Evolutionary conservation across 2,329 filamentous ascomycete species (phyloP).

Genomic region (Volutella citrinella): DNA sequence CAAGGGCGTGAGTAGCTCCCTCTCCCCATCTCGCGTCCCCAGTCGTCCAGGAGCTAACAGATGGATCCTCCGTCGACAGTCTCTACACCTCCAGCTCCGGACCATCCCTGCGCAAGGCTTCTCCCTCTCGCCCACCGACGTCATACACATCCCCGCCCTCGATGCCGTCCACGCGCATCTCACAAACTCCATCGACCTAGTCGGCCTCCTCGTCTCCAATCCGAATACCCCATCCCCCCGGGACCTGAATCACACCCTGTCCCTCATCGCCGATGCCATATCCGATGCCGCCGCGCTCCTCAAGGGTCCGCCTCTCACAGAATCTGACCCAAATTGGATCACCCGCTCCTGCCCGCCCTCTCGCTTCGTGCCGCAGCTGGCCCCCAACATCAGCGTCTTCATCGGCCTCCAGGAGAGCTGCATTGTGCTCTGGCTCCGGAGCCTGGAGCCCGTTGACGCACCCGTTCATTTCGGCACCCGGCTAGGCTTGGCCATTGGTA

Average conservation of each 20-base stretch:
- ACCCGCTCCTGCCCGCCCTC: constrained; percentile 40
- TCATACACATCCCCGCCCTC: constrained; percentile 65
- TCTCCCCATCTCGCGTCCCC: constrained; percentile 1
- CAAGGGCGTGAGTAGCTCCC: constrained; percentile 68
- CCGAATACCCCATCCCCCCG: constrained; percentile 49
- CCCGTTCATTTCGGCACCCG: constrained; percentile 61
- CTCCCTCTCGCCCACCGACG: constrained; percentile 44
- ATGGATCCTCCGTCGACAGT: too few relatives aligned
- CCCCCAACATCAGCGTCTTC: constrained; percentile 70
- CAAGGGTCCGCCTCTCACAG: constrained; percentile 48
- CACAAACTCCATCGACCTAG: constrained; percentile 78
- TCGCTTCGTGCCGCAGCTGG: constrained; percentile 43
- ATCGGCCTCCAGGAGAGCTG: constrained; percentile 67
- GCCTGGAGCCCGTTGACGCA: constrained; percentile 65
- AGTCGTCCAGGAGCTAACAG: constrained; percentile 7
- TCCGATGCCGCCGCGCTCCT: constrained; percentile 50
- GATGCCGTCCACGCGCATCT: constrained; percentile 72
- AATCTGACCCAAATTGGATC: constrained; percentile 42
- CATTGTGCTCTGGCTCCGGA: constrained; percentile 67
- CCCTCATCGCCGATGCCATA: constrained; percentile 53
- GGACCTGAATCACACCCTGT: constrained; percentile 54
- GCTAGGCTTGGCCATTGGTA: constrained; percentile 68
- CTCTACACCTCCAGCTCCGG: constrained; percentile 72
- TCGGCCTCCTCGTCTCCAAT: constrained; percentile 69
- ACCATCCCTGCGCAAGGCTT: constrained; percentile 57